These are phyloP conservation scores for Fonsecaea monophora DNA, from an alignment of 2,329 filamentous ascomycete species.

Conservation along the genomic window DNA sequence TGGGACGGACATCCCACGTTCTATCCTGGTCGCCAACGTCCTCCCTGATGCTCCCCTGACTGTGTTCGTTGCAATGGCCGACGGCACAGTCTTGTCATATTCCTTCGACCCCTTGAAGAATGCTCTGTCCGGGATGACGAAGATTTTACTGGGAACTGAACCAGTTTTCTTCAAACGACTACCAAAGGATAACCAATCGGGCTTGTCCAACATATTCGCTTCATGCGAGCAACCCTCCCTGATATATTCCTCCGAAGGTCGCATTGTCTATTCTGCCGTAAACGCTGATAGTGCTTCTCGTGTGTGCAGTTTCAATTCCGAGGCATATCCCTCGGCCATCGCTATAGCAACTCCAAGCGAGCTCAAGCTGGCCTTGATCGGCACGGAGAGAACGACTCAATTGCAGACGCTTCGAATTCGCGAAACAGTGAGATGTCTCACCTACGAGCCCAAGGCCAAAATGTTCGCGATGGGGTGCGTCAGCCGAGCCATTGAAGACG, in stretches of 20 bases:
- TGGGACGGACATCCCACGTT: slow-evolving; percentile 79
- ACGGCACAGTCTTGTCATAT: slow-evolving; percentile 88
- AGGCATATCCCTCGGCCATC: slow-evolving; percentile 80
- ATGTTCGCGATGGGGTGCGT: slow-evolving; percentile 89
- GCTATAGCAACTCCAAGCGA: slow-evolving; percentile 78
- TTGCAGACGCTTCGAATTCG: slow-evolving; percentile 79
- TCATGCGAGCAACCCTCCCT: slow-evolving; percentile 93
- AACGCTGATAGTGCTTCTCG: slow-evolving; percentile 84
- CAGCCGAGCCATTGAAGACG: slow-evolving; percentile 71
- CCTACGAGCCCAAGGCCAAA: slow-evolving; percentile 79
- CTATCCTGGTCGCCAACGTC: slow-evolving; percentile 79
- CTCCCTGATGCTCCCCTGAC: slow-evolving; percentile 72
- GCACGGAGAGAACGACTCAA: slow-evolving; percentile 85
- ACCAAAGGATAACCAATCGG: slow-evolving; percentile 63
- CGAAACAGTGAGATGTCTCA: slow-evolving; percentile 84
- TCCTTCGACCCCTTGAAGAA: slow-evolving; percentile 68
- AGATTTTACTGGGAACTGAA: slow-evolving; percentile 82
- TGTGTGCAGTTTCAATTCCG: slow-evolving; percentile 81
- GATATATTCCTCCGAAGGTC: slow-evolving; percentile 86
- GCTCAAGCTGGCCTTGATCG: slow-evolving; percentile 79
- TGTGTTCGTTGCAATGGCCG: slow-evolving; percentile 87
- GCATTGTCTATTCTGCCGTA: slow-evolving; percentile 90
- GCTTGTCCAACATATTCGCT: slow-evolving; percentile 81
- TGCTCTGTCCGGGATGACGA: slow-evolving; percentile 74
- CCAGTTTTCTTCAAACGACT: slow-evolving; percentile 82